A percentile compares a stretch with the other conserved stretches of the same genome.
Conservation (phyloP, 371 early-diverging fungal genomes). For the Smittium mucronatum region DNA sequence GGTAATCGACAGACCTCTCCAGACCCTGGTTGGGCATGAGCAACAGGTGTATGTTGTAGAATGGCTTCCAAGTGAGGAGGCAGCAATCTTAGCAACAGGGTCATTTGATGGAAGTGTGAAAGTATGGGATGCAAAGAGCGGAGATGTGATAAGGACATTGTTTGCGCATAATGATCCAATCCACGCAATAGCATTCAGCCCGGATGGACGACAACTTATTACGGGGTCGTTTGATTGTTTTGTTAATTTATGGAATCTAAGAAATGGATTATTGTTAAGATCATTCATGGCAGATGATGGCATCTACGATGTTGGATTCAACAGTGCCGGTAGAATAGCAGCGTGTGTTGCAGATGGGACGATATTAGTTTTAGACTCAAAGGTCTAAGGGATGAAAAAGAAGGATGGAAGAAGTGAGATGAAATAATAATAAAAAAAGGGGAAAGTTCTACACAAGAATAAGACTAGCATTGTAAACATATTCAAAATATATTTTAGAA, state of each 20-base stretch:
- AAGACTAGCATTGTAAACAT: too few relatives aligned
- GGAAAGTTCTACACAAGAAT: too few relatives aligned
- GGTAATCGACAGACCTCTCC: slow-evolving; percentile 30
- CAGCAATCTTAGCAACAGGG: slow-evolving; percentile 54
- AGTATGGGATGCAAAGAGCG: slow-evolving; percentile 76
- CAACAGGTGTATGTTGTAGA: slow-evolving; percentile 63
- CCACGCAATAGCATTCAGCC: slow-evolving; percentile 74
- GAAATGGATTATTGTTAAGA: slow-evolving; percentile 54
- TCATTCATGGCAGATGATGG: slow-evolving; percentile 55
- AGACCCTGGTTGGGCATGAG: slow-evolving; percentile 54
- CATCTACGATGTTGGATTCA: slow-evolving; percentile 66
- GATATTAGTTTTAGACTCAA: slow-evolving; percentile 27
- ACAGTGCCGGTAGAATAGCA: slow-evolving; percentile 24
- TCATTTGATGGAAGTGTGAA: slow-evolving; percentile 82
- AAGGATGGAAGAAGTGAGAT: too few relatives aligned
- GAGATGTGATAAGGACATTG: slow-evolving; percentile 55
- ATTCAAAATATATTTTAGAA: too few relatives aligned
- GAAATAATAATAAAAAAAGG: too few relatives aligned
- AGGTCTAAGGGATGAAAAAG: too few relatives aligned
- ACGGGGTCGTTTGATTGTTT: slow-evolving; percentile 75
- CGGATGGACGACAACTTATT: slow-evolving; percentile 68
- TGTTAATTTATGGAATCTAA: slow-evolving; percentile 66
- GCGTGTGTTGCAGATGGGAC: slow-evolving; percentile 25
- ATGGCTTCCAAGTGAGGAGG: slow-evolving; percentile 48
- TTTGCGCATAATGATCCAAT: slow-evolving; percentile 66